These are phyloP conservation scores for Gaultheria prostrata DNA, from an alignment of 148 eudicot species.

Conservation along the genomic window DNA sequence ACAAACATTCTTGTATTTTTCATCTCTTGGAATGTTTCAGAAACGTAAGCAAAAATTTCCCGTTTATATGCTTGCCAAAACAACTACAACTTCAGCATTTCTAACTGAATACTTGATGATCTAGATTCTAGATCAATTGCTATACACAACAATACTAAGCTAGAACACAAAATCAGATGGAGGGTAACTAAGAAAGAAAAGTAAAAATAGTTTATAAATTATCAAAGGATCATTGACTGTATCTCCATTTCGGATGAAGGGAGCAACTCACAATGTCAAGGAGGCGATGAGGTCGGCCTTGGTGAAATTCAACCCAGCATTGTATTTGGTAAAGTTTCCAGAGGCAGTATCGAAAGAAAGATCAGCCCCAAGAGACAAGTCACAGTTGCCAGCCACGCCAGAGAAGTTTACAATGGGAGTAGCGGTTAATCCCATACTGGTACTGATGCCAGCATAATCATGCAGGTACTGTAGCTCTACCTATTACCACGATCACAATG, in stretches of 20 bases:
- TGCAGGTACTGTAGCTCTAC: conserved; percentile 92
- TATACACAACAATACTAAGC: neutral
- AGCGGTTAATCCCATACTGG: conserved; percentile 86
- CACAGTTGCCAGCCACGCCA: conserved; percentile 73
- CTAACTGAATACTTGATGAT: too few relatives aligned
- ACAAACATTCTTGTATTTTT: neutral
- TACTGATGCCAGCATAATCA: conserved; percentile 87
- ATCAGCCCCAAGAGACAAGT: conserved; percentile 73
- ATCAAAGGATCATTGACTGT: neutral
- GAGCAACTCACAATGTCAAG: conserved; percentile 67
- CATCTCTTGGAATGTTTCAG: neutral
- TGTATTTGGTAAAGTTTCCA: conserved; percentile 72
- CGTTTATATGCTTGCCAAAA: neutral
- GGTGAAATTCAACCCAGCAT: conserved; percentile 73
- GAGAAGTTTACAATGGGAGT: conserved; percentile 84
- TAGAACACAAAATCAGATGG: neutral
- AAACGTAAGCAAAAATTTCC: neutral
- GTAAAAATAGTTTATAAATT: neutral
- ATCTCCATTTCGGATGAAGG: neutral
- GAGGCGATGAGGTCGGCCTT: conserved; percentile 76
- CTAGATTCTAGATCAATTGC: neutral
- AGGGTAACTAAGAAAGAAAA: neutral
- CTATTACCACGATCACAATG: conserved; percentile 32
- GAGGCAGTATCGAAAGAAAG: conserved; percentile 80
- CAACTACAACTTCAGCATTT: neutral